Evolutionary conservation across 1,284 basidiomycete genomes (phyloP), one percentile per base, ranked within the genome.

Genomic region (Ustilago shanxiensis): DNA sequence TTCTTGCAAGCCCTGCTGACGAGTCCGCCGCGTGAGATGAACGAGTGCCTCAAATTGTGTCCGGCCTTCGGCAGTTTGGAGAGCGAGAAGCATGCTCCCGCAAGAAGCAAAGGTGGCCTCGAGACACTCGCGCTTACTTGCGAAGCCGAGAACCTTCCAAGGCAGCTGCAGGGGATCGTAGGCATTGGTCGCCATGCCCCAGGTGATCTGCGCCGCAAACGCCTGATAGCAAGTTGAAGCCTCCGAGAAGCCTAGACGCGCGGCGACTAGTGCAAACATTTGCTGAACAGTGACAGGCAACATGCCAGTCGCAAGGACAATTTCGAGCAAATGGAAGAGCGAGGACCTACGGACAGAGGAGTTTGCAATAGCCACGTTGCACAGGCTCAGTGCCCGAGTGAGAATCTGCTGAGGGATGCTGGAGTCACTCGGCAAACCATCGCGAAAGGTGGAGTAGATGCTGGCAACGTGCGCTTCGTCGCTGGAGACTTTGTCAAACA

Each of bases 241-340:
- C 2, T 87, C 88, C 1, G 86, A 67, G 51, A 98, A 87, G 11
- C 94, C 94, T 64, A 98, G 88, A 10, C 91, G 89, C 29, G 87
- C 81, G 0, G 93, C 89, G 13, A 92, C 90, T 3, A 90, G 90
- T 10, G 84, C 82, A 18, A 98, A 87, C 22, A 93, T 88, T 1
- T 89, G 87, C 76, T 91, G 89, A 41, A 95, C 90, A 77, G 94
- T 91, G 7, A 80, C 82, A 9, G 89, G 87, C 81, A 91, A 93
- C 47, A 56, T 60, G 22, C 47, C 53, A 5, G 63, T 70, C 14
- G 76, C 75, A 11, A 81, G 49, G 0, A 69, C 51, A 6, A 90
- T 89, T 84, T 95, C 93, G 65, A 98, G 88, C 39, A 98, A 86
- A 85, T 95, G 92, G 90, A 92, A 95, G 81, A 96, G 93, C 1